Evolutionary conservation across 2,329 filamentous ascomycete genomes (phyloP).

Genomic region (Clonostachys sp.): DNA sequence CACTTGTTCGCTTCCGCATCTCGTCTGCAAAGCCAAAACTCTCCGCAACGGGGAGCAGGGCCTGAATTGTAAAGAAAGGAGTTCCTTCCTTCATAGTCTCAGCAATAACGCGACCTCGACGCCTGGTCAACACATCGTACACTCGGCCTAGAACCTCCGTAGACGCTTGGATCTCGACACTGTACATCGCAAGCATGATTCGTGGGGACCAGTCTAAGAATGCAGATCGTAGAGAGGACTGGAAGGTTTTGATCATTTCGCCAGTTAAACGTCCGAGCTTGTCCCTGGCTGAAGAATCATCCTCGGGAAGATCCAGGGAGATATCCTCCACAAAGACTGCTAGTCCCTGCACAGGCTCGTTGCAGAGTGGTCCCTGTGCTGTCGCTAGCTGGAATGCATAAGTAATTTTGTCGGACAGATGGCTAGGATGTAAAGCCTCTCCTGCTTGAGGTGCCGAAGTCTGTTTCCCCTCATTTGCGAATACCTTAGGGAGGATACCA

Average conservation of each 20-base stretch:
- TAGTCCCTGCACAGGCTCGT: constrained; percentile 89
- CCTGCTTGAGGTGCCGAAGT: constrained; percentile 29
- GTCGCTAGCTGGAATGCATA: constrained; percentile 95
- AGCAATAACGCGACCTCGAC: constrained; percentile 81
- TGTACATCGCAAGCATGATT: constrained; percentile 97
- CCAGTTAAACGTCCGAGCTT: constrained; percentile 79
- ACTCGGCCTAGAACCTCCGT: constrained; percentile 93
- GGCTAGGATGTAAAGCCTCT: constrained; percentile 52
- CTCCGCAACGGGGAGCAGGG: constrained; percentile 85
- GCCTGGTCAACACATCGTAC: constrained; percentile 90
- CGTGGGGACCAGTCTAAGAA: constrained; percentile 96
- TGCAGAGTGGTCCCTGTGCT: constrained; percentile 82
- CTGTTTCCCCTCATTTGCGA: constrained; percentile 26
- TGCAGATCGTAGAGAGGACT: constrained; percentile 75
- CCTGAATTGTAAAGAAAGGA: constrained; percentile 91
- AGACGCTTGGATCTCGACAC: constrained; percentile 92
- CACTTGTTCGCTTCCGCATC: constrained; percentile 89
- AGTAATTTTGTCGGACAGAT: constrained; percentile 84
- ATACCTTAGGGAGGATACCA: constrained; percentile 69
- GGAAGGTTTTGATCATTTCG: constrained; percentile 86
- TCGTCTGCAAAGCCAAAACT: constrained; percentile 96
- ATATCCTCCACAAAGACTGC: constrained; percentile 87
- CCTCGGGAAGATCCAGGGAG: constrained; percentile 49
- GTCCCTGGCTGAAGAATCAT: constrained; percentile 55
- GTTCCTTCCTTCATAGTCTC: constrained; percentile 94